phyloP scores from a whole-genome alignment of 2,329 filamentous ascomycete genomes.

The Penicillium crustosum region DNA sequence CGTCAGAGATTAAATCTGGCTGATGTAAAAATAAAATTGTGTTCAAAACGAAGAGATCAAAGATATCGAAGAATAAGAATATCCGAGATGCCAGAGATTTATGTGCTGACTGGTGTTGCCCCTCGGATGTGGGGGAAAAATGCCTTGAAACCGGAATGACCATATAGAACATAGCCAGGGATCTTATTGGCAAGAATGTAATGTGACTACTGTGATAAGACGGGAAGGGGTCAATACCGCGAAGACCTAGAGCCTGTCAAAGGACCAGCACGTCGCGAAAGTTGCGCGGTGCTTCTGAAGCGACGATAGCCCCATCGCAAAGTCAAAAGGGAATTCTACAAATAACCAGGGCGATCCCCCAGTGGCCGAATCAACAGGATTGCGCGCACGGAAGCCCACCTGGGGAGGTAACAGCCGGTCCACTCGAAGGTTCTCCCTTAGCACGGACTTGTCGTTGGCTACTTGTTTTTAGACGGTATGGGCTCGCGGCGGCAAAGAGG shows the following conservation, averaged over 20 bases:
- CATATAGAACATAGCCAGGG: constrained; percentile 19
- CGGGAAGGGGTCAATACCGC: constrained; percentile 17
- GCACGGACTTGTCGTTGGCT: constrained; percentile 10
- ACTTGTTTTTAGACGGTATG: constrained; percentile 5
- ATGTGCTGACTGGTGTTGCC: constrained; percentile 18
- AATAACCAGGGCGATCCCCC: constrained; percentile 5
- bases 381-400: constrained; percentile 21
- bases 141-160: constrained; percentile 11
- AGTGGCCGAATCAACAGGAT: constrained; percentile 3
- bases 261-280: constrained; percentile 4
- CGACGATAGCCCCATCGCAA: constrained; percentile 10
- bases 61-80: neutral
- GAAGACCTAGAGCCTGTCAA: constrained; percentile 16
- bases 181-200: constrained; percentile 28
- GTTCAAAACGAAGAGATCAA: neutral
- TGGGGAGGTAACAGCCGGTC: constrained; percentile 6
- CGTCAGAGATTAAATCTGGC: constrained; percentile 31
- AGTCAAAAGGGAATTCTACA: constrained; percentile 19
- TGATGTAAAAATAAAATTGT: constrained; percentile 11
- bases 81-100: constrained; percentile 11
- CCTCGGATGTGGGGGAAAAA: constrained; percentile 23
- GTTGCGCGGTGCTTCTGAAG: constrained; percentile 16
- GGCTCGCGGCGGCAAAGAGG: constrained; percentile 13
- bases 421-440: constrained; percentile 10
- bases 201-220: constrained; percentile 24